Conservation (phyloP, 2,329 filamentous ascomycete genomes). For the Pseudocercospora eumusae region DNA sequence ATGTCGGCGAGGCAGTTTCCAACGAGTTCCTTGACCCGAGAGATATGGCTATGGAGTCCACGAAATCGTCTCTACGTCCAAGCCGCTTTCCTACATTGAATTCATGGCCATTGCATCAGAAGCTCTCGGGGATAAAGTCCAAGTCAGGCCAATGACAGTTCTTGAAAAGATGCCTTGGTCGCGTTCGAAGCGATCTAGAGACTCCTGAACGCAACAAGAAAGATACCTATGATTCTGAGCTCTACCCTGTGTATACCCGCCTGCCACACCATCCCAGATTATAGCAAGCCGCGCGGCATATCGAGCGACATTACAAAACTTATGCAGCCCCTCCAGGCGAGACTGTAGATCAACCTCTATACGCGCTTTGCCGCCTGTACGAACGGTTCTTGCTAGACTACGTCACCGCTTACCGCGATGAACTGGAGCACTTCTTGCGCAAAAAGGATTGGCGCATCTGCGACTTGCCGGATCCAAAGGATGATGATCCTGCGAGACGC, state of each 20-base stretch:
- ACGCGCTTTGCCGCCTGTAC: conserved; percentile 10
- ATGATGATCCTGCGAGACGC: no score
- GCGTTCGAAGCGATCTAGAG: no score
- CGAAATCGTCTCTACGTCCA: conserved; percentile 31
- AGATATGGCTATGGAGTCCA: conserved; percentile 37
- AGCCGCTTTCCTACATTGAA: conserved; percentile 26
- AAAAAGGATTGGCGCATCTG: conserved; percentile 2
- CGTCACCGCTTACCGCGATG: conserved; percentile 14
- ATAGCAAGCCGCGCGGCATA: no score
- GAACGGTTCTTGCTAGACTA: conserved; percentile 15
- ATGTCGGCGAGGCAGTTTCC: conserved; percentile 35
- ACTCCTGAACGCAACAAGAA: no score
- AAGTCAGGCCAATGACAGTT: conserved; percentile 21
- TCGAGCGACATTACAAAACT: no score
- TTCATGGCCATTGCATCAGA: conserved; percentile 26
- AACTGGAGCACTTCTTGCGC: conserved; percentile 18
- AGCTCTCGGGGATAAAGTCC: conserved; percentile 34
- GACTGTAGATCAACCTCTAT: no score
- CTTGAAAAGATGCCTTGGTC: no score
- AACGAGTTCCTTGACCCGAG: conserved; percentile 33
- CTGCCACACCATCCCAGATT: no score
- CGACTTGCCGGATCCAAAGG: no score
- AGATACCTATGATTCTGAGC: no score
- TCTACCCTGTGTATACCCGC: no score
- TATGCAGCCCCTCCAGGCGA: no score